A percentile compares a stretch with the other conserved stretches of the same genome.
Evolutionary conservation across 2,329 filamentous ascomycete species (phyloP).

Genomic region (Zelopaecilomyces penicillatus): DNA sequence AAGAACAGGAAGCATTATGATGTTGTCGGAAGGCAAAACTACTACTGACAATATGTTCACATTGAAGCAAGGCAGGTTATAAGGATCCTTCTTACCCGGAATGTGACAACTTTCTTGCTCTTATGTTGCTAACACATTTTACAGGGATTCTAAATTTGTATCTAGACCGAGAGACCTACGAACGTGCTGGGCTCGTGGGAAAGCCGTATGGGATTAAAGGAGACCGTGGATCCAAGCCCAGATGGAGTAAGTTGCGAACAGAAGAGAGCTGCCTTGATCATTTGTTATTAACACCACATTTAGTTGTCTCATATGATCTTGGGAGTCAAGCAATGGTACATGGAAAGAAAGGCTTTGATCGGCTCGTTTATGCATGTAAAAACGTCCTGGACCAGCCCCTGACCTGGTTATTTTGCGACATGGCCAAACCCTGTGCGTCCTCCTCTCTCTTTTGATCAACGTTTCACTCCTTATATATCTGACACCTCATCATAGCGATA

Average conservation of each 20-base stretch:
- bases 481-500: slow-evolving; percentile 26
- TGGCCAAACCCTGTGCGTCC: slow-evolving; percentile 27
- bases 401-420: slow-evolving; percentile 72
- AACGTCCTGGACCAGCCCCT: slow-evolving; percentile 62
- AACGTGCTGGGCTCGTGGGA: slow-evolving; percentile 72
- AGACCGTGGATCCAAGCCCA: slow-evolving; percentile 51
- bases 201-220: slow-evolving; percentile 54
- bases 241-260: slow-evolving; percentile 56
- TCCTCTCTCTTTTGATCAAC: not conserved
- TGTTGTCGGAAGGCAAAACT: slow-evolving; percentile 72
- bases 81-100: not conserved
- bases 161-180: slow-evolving; percentile 73
- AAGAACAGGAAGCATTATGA: slow-evolving; percentile 59
- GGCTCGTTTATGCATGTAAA: slow-evolving; percentile 68
- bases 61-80: not conserved
- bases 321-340: slow-evolving; percentile 66
- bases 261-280: not conserved
- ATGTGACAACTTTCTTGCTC: too few relatives aligned
- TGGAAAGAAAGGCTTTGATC: slow-evolving; percentile 75
- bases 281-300: not conserved
- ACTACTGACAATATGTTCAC: slow-evolving; percentile 66
- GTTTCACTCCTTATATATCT: not conserved
- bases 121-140: not conserved
- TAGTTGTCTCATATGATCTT: slow-evolving; percentile 67
- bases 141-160: slow-evolving; percentile 65